Base-by-base conservation (phyloP, 192 early-diverging fungal species). In the Coemansia sp. region DNA sequence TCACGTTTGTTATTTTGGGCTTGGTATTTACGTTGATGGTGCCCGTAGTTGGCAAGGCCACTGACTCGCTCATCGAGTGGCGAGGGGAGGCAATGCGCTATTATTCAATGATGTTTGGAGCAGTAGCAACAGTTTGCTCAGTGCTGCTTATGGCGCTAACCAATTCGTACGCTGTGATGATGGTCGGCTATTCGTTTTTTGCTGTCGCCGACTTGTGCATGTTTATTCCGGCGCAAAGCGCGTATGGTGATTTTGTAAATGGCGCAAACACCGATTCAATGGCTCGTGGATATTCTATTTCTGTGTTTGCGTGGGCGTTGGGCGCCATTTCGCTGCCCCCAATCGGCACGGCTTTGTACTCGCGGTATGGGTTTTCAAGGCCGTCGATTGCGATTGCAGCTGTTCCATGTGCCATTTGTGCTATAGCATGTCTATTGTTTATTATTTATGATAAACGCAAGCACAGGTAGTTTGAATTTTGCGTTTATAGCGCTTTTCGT, bases 221-320 rank as follows among this genome's bases (percentile, higher is more conserved):
- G 64, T 66, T 58, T 48, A 56, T 76, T 48, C 74, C 74, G 0
- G 59, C 66, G 1, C 68, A 76, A 22, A 76, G 74, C 51, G 74
- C 74, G 0, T 76, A 66, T 23, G 74, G 74, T 12, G 74, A 76
- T 21, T 59, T 71, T 59, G 60, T 76, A 2, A 76, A 76, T 49
- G 60, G 49, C n/a, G 50, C 34, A 11, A 44, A 55, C n/a, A n/a
- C 48, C 2, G 47, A 71, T 19, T 62, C 64, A 15, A 76, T 76
- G 74, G 74, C 68, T 3, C 68, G 56, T 10, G 60, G 68, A 11
- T 76, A 62, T 28, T 48, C 64, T 0, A 59, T 76, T n/a, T 49
- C 68, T 8, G 47, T 51, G 20, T 23, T 62, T 50, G 59, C 74
- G 0, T 76, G 74, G 74, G 59, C 74, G 2, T 26, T 56, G 1